Percentiles rank a stretch among this genome's conserved stretches.
Evolutionary conservation across 163 green algal genomes (phyloP).

Genomic region (Chlorella variabilis): DNA sequence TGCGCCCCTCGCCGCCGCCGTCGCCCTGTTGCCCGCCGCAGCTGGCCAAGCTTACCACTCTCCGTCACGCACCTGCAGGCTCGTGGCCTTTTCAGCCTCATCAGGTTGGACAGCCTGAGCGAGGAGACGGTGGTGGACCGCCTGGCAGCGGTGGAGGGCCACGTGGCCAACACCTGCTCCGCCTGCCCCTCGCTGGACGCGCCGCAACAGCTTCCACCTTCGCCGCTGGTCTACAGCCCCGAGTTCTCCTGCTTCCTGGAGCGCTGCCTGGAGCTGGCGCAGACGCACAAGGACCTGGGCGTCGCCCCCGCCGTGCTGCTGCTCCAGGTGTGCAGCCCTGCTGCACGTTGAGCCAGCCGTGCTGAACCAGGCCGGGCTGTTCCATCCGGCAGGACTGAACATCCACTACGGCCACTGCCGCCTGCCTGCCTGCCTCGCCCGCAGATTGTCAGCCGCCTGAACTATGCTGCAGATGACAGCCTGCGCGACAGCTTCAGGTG

Average conservation of each 20-base stretch:
- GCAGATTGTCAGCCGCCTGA: conserved; percentile 32
- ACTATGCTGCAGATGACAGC: neutral
- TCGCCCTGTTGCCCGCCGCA: neutral
- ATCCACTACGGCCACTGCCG: too few species aligned
- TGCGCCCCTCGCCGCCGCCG: neutral
- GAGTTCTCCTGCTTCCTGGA: conserved; percentile 16
- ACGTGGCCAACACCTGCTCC: conserved; percentile 2
- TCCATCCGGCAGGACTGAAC: too few species aligned
- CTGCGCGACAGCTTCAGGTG: conserved; percentile 10
- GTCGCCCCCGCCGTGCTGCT: conserved; percentile 20
- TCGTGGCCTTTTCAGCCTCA: conserved; percentile 7
- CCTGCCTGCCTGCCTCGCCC: too few species aligned
- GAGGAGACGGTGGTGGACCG: neutral
- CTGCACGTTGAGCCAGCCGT: neutral
- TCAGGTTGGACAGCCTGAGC: neutral
- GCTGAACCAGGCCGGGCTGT: too few species aligned
- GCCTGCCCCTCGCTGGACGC: conserved; percentile 1
- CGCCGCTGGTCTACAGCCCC: conserved; percentile 21
- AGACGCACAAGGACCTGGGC: conserved; percentile 3
- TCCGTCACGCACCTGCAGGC: neutral
- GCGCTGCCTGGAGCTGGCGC: conserved; percentile 32
- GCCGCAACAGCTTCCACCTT: conserved; percentile 14
- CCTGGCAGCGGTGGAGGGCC: conserved; percentile 27
- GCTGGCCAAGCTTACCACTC: neutral
- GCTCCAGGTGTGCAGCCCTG: conserved; percentile 23